phyloP scores from a whole-genome alignment of 2,329 filamentous ascomycete species.

The Penicillium sp. region DNA sequence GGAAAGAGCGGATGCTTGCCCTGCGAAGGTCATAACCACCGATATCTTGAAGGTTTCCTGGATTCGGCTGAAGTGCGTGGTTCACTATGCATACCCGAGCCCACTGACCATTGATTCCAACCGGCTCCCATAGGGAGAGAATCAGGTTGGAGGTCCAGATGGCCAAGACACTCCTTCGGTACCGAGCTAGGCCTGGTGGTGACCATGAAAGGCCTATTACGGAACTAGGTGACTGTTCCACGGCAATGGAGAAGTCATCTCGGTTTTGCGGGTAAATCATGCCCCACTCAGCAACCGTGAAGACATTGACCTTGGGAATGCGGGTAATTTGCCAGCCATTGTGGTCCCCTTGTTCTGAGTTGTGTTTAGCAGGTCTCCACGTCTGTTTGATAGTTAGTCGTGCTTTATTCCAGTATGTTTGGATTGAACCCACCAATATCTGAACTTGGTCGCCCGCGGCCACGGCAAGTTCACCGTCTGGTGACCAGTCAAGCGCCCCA shows the following conservation, averaged over 20 bases:
- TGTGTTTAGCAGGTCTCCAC: constrained; percentile 19
- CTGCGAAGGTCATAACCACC: constrained; percentile 28
- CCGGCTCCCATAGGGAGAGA: constrained; percentile 57
- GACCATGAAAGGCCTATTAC: constrained; percentile 59
- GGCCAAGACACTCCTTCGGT: constrained; percentile 56
- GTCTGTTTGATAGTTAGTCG: constrained; percentile 18
- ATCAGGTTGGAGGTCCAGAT: constrained; percentile 59
- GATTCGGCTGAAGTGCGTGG: constrained; percentile 46
- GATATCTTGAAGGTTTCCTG: constrained; percentile 21
- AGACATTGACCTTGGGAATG: constrained; percentile 51
- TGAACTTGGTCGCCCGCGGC: constrained; percentile 58
- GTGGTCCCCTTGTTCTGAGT: constrained; percentile 19
- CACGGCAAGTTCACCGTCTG: constrained; percentile 59
- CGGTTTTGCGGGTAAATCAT: constrained; percentile 49
- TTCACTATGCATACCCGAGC: constrained; percentile 56
- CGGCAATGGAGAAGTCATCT: constrained; percentile 56
- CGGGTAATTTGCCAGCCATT: constrained; percentile 41
- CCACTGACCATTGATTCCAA: constrained; percentile 52
- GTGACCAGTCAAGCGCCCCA: constrained; percentile 60
- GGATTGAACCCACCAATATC: constrained; percentile 45
- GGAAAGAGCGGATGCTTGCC: constrained; percentile 41
- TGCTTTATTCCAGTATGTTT: background rate
- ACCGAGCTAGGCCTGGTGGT: constrained; percentile 55
- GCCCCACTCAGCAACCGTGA: constrained; percentile 53
- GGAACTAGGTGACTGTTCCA: constrained; percentile 57